Percentiles rank a stretch among this genome's conserved stretches.
These are phyloP conservation scores for Pinus taeda DNA, from an alignment of 75 land plant species.

Conservation along the genomic window DNA sequence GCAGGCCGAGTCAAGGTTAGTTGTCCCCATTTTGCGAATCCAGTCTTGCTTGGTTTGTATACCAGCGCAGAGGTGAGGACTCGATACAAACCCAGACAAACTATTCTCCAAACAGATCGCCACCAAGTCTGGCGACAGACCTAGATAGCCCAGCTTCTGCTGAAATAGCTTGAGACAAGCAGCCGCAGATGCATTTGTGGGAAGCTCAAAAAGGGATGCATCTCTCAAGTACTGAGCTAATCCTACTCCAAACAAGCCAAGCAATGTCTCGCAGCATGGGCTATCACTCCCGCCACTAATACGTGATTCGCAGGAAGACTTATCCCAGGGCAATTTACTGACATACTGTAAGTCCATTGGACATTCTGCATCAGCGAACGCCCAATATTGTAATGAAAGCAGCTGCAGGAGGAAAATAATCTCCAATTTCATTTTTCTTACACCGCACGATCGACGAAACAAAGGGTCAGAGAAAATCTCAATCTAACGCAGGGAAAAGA, in stretches of 20 bases:
- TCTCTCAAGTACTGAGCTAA: conserved; percentile 53
- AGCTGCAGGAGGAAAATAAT: too few species aligned
- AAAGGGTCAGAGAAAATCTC: too few species aligned
- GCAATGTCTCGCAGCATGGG: conserved; percentile 51
- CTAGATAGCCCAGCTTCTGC: conserved; percentile 16
- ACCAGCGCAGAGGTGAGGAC: conserved; percentile 43
- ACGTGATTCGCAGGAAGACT: background rate
- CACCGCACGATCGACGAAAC: too few species aligned
- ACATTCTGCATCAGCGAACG: background rate
- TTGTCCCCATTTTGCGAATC: conserved; percentile 25
- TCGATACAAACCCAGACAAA: conserved; percentile 30
- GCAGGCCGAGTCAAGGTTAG: conserved; percentile 42
- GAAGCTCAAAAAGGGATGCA: conserved; percentile 51
- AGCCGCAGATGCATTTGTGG: conserved; percentile 34
- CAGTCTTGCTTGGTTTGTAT: conserved; percentile 42
- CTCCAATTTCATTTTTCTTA: too few species aligned
- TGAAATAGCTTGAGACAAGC: conserved; percentile 42
- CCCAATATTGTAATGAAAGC: too few species aligned
- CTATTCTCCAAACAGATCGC: conserved; percentile 29
- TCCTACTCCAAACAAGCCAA: conserved; percentile 45
- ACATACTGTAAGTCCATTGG: background rate
- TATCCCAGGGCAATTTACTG: background rate
- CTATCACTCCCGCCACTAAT: background rate
- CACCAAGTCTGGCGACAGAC: conserved; percentile 17
- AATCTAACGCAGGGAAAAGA: too few species aligned